Conservation (phyloP, 164 flowering plant genomes). For the Macadamia integrifolia region DNA sequence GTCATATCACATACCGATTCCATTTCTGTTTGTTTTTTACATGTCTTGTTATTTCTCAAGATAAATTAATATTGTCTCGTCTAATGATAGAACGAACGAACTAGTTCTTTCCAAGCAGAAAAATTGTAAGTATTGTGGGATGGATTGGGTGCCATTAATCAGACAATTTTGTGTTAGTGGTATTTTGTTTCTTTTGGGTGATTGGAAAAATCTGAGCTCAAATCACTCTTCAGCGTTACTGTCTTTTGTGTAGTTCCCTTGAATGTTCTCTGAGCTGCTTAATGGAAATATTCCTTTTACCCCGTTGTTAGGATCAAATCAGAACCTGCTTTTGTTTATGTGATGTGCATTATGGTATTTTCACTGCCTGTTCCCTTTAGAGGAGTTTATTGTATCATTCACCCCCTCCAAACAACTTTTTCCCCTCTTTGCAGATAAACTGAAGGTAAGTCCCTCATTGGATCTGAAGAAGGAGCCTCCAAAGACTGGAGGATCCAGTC, state of each 20-base stretch:
- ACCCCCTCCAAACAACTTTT: not conserved
- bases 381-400: not conserved
- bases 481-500: conserved; percentile 32
- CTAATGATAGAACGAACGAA: no score
- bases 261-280: not conserved
- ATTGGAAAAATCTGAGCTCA: conserved; percentile 8
- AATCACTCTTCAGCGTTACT: not conserved
- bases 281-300: not conserved
- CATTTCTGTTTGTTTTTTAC: no score
- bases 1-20: no score
- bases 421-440: conserved; percentile 16
- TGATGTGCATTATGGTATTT: not conserved
- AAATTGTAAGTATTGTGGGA: not conserved
- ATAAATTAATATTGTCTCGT: no score
- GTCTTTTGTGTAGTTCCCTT: not conserved
- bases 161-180: not conserved
- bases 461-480: conserved; percentile 24
- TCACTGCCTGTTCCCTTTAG: not conserved
- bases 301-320: not conserved
- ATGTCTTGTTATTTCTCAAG: no score
- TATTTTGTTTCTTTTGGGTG: not conserved
- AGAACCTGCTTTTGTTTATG: no score
- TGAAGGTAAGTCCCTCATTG: conserved; percentile 6
- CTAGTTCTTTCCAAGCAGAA: no score
- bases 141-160: not conserved